phyloP scores from a whole-genome alignment of 176 grass and related monocot genomes.

The Tillandsia leiboldiana region DNA sequence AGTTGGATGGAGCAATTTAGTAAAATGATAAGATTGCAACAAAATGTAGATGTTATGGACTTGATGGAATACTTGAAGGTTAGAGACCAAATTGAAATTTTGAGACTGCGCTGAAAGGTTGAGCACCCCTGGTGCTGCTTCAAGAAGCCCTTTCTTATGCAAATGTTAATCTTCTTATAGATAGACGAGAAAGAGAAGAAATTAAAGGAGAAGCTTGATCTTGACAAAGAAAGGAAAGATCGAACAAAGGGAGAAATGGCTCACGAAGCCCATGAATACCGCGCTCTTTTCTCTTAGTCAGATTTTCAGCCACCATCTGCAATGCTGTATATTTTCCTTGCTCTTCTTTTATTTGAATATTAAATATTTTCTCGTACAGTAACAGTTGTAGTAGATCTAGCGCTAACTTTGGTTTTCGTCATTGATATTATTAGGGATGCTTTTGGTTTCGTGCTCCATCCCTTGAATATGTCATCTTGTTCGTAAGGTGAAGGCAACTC shows the following conservation, averaged over 20 bases:
- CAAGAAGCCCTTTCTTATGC: not conserved
- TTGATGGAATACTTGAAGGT: not conserved
- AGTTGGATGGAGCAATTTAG: too few species aligned
- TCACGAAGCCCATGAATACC: constrained; percentile 52
- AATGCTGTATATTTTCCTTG: not conserved
- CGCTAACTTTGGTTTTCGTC: too few species aligned
- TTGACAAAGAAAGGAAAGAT: constrained; percentile 74
- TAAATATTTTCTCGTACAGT: not conserved
- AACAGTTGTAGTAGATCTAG: too few species aligned
- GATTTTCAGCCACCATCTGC: not conserved
- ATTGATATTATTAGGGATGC: too few species aligned
- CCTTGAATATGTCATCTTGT: too few species aligned
- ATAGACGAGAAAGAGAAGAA: constrained; percentile 75
- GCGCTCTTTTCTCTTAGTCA: constrained; percentile 47
- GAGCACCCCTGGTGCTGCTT: too few species aligned
- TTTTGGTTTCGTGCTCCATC: too few species aligned
- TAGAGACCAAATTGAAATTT: too few species aligned
- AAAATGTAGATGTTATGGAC: too few species aligned
- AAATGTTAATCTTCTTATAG: constrained; percentile 15
- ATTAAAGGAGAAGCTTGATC: constrained; percentile 88
- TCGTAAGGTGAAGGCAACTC: too few species aligned
- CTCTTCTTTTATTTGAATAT: not conserved
- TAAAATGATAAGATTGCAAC: too few species aligned
- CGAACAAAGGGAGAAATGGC: constrained; percentile 62
- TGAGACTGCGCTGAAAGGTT: too few species aligned